Evolutionary conservation across 495 filamentous ascomycete species (phyloP).

Genomic region (Elasticomyces elasticus): DNA sequence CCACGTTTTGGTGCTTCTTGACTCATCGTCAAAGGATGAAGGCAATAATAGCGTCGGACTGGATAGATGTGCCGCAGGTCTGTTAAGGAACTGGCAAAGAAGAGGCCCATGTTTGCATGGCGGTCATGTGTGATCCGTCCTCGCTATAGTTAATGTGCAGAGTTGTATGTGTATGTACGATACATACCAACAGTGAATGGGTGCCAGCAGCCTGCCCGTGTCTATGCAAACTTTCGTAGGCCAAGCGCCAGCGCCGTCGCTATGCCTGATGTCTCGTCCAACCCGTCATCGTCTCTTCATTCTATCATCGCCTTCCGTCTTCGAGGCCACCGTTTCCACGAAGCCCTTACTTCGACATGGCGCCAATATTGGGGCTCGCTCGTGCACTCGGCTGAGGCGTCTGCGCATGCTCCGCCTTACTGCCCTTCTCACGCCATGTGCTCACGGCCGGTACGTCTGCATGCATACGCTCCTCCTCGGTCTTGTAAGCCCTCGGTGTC

Average conservation of each 20-base stretch:
- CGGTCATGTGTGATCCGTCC: not conserved
- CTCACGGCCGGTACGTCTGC: conserved; percentile 90
- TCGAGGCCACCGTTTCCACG: not conserved
- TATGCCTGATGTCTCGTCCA: not conserved
- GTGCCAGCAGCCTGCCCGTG: not conserved
- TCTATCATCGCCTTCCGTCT: not conserved
- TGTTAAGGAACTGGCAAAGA: too few relatives aligned
- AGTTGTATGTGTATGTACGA: not conserved
- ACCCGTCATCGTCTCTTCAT: not conserved
- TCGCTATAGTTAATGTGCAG: not conserved
- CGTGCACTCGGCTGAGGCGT: not conserved
- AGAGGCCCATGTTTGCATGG: not conserved
- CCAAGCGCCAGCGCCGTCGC: not conserved
- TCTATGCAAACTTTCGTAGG: not conserved
- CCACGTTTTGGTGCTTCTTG: not conserved
- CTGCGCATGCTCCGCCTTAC: conserved; percentile 45
- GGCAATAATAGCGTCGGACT: not conserved
- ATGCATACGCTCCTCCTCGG: conserved; percentile 72
- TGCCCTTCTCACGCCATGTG: conserved; percentile 88
- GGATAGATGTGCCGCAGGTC: too few relatives aligned
- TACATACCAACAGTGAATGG: not conserved
- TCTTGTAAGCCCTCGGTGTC: conserved; percentile 88
- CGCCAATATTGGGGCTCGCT: conserved; percentile 3
- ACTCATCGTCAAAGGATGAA: not conserved
- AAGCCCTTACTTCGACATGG: not conserved